Conservation (phyloP, 1,284 basidiomycete species). For the Ganoderma sp. region DNA sequence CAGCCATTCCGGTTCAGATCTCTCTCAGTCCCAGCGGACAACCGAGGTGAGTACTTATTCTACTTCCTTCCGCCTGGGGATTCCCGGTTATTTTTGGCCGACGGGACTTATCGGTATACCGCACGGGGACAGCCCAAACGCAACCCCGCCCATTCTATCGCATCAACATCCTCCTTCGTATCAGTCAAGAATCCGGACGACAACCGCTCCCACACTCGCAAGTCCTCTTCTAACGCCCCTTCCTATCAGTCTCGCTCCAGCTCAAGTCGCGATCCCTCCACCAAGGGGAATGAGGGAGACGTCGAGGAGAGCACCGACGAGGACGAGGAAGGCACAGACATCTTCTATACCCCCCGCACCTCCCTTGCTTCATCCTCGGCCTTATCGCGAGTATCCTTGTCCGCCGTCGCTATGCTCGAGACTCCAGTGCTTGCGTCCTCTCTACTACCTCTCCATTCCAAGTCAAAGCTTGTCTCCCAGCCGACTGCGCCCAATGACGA, state of each 20-base stretch:
- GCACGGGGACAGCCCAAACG: constrained; percentile 30
- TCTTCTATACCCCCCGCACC: constrained; percentile 54
- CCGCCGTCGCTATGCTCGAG: constrained; percentile 39
- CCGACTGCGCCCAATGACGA: constrained; percentile 26
- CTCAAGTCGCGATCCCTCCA: constrained; percentile 28
- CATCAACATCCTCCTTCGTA: constrained; percentile 35
- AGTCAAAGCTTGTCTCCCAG: constrained; percentile 19
- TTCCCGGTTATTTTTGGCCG: constrained; percentile 8
- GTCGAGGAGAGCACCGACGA: constrained; percentile 41
- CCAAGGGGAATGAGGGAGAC: constrained; percentile 39
- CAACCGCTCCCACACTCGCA: constrained; percentile 21
- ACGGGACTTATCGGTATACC: constrained; percentile 24
- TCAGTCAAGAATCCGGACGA: constrained; percentile 29
- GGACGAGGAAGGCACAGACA: constrained; percentile 49
- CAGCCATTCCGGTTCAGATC: constrained; percentile 18
- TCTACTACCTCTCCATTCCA: constrained; percentile 33
- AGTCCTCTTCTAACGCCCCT: constrained; percentile 29
- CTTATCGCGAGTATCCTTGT: constrained; percentile 39
- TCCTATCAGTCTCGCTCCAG: constrained; percentile 25
- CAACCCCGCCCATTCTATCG: constrained; percentile 37
- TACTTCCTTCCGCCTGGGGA: constrained; percentile 1
- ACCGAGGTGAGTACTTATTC: constrained; percentile 14
- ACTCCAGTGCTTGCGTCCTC: constrained; percentile 39
- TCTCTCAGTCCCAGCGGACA: constrained; percentile 18
- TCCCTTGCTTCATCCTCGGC: constrained; percentile 55